Evolutionary conservation across 2,329 filamentous ascomycete genomes (phyloP), one percentile per base, ranked within the genome.

Genomic region (Hymenoscyphus occultus): DNA sequence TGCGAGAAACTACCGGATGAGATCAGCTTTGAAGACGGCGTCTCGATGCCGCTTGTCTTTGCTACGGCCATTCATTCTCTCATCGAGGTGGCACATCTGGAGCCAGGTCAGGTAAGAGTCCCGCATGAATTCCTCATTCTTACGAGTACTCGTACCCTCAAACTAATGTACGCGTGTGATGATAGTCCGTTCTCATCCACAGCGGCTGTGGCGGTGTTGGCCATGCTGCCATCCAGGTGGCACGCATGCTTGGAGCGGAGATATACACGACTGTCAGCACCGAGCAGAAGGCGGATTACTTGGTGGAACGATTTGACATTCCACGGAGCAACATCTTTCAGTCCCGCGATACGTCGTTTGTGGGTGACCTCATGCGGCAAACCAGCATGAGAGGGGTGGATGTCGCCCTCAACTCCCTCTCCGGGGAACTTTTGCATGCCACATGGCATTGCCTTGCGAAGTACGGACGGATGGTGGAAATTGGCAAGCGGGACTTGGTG

Each of bases 401-500:
- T 35, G 61, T 74, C 6, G 67, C 61, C 1, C 63, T 64, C 39
- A 64, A 64, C 32, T 61, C 59, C 39, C 39, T 61, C 7, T 60
- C 63, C 66, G 63, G 73, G 1, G 51, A 70, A 13, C 61, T 70
- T 5, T 64, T 74, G 0, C 69, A 69, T 16, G 64, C 70, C 6
- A 66, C 74, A 2, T 77, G 74, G 75, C 57, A 71, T 5, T 78
- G 75, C 59, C 45, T 80, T 2, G 74, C 77, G 2, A 58, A 62
- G 0, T 76, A 75, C 57, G 78, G 78, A 0, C 68, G 73, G 0
- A 77, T 80, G 48, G 59, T 80, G 0, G 78, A 80, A 56, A 72
- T 79, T 6, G 76, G 77, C 1, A 77, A 76, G 56, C 72, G 72
- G 1, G 77, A 79, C 51, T 32, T 67, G 4, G 40, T 66, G 32